These are phyloP conservation scores for Sporodiniella umbellata DNA, from an alignment of 371 early-diverging fungal genomes.

Conservation along the genomic window DNA sequence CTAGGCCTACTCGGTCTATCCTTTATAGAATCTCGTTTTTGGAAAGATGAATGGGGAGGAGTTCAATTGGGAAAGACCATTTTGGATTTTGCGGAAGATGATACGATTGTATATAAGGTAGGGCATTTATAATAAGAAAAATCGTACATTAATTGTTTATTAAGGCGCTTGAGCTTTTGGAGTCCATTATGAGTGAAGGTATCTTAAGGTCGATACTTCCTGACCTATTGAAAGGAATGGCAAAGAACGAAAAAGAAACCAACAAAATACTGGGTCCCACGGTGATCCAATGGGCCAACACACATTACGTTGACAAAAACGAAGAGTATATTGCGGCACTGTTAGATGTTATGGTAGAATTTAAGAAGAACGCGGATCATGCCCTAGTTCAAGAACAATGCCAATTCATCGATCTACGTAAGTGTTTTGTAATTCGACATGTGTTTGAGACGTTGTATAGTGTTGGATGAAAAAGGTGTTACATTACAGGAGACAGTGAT, in stretches of 20 bases:
- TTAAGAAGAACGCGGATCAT: slow-evolving; percentile 15
- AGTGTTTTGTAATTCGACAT: not conserved
- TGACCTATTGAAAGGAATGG: slow-evolving; percentile 11
- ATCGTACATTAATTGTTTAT: not conserved
- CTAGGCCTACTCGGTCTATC: slow-evolving; percentile 34
- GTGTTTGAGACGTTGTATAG: slow-evolving; percentile 3
- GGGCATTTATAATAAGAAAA: not conserved
- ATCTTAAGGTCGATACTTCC: slow-evolving; percentile 3
- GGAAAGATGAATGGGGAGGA: slow-evolving; percentile 34
- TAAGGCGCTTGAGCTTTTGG: slow-evolving; percentile 25
- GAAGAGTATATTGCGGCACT: slow-evolving; percentile 17
- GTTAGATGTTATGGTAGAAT: slow-evolving; percentile 10
- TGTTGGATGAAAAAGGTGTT: slow-evolving; percentile 11
- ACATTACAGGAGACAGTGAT: not conserved
- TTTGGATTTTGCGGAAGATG: slow-evolving; percentile 13
- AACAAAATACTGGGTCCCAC: slow-evolving; percentile 8
- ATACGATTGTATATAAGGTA: slow-evolving; percentile 24
- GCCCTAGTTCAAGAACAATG: slow-evolving; percentile 22
- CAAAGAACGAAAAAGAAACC: slow-evolving; percentile 1
- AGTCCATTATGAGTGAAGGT: slow-evolving; percentile 10
- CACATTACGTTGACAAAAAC: slow-evolving; percentile 11
- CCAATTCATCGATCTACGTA: slow-evolving; percentile 16
- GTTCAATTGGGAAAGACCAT: slow-evolving; percentile 11
- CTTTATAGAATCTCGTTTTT: slow-evolving; percentile 21
- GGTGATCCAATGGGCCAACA: slow-evolving; percentile 16